Evolutionary conservation across 225 moss, liverwort and hornwort species (phyloP).

Genomic region (Sphagnum tenellum): DNA sequence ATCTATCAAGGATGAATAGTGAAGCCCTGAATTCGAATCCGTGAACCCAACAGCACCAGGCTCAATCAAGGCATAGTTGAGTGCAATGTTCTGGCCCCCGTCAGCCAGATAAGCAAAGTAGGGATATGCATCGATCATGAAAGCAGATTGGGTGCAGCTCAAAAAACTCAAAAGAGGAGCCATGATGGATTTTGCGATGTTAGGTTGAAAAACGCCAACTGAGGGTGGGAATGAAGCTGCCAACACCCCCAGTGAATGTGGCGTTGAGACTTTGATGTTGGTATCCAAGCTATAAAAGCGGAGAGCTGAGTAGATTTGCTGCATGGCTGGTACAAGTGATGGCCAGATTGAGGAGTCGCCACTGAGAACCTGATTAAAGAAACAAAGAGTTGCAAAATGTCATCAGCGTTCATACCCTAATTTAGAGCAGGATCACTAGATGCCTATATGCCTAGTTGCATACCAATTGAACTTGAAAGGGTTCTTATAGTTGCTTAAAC

Average conservation of each 20-base stretch:
- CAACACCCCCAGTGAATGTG: slow-evolving; percentile 56
- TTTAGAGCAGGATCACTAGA: background rate
- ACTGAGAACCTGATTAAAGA: slow-evolving; percentile 16
- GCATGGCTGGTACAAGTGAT: slow-evolving; percentile 73
- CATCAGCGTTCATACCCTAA: background rate
- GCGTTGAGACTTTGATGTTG: slow-evolving; percentile 52
- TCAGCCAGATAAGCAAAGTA: slow-evolving; percentile 44
- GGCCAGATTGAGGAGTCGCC: slow-evolving; percentile 48
- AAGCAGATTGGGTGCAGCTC: slow-evolving; percentile 20
- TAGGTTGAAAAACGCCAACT: slow-evolving; percentile 29
- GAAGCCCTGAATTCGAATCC: slow-evolving; percentile 37
- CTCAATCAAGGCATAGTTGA: slow-evolving; percentile 45
- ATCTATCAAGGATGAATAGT: slow-evolving; percentile 63
- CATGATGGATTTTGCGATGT: slow-evolving; percentile 46
- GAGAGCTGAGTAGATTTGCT: slow-evolving; percentile 57
- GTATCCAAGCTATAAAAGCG: slow-evolving; percentile 25
- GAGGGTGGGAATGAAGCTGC: slow-evolving; percentile 62
- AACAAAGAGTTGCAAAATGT: background rate
- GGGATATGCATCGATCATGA: slow-evolving; percentile 79
- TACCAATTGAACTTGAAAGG: no score
- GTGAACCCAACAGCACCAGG: slow-evolving; percentile 29
- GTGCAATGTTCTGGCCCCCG: slow-evolving; percentile 42
- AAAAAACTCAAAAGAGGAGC: slow-evolving; percentile 49
- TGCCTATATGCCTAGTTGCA: no score
- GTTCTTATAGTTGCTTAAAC: no score